phyloP scores from a whole-genome alignment of 331 rosid genomes.

The Rhamnella rubrinervis region DNA sequence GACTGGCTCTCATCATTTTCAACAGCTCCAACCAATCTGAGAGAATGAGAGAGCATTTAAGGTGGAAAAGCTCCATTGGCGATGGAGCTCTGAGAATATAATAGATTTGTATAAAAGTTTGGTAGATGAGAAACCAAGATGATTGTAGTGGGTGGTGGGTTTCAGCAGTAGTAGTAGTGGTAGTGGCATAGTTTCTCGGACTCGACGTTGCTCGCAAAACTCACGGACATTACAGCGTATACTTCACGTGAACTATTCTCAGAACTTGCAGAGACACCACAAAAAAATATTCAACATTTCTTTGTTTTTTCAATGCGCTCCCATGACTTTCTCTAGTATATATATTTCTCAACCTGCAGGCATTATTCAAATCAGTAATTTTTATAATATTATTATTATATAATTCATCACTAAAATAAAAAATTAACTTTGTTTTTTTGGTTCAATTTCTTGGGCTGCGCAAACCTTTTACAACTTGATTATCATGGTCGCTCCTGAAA shows the following conservation, averaged over 20 bases:
- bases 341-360: slow-evolving; percentile 40
- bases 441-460: too few relatives aligned
- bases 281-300: slow-evolving; percentile 35
- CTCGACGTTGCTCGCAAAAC: slow-evolving; percentile 22
- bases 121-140: slow-evolving; percentile 14
- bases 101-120: neutral
- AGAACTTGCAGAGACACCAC: slow-evolving; percentile 27
- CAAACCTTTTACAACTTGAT: too few relatives aligned
- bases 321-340: slow-evolving; percentile 35
- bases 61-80: slow-evolving; percentile 31
- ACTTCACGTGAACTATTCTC: slow-evolving; percentile 70
- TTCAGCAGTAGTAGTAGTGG: neutral
- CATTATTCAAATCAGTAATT: slow-evolving; percentile 20
- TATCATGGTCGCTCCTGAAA: too few relatives aligned
- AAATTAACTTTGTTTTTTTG: neutral
- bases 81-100: slow-evolving; percentile 15
- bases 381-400: neutral
- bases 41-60: neutral
- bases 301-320: slow-evolving; percentile 32
- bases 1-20: too few relatives aligned
- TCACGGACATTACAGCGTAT: slow-evolving; percentile 57
- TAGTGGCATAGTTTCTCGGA: slow-evolving; percentile 35
- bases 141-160: neutral
- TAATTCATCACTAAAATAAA: neutral
- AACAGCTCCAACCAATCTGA: too few relatives aligned